Percentiles rank a stretch among this genome's conserved stretches.
Evolutionary conservation across 2,329 filamentous ascomycete species (phyloP).

Genomic region (Colletotrichum eremochloae): DNA sequence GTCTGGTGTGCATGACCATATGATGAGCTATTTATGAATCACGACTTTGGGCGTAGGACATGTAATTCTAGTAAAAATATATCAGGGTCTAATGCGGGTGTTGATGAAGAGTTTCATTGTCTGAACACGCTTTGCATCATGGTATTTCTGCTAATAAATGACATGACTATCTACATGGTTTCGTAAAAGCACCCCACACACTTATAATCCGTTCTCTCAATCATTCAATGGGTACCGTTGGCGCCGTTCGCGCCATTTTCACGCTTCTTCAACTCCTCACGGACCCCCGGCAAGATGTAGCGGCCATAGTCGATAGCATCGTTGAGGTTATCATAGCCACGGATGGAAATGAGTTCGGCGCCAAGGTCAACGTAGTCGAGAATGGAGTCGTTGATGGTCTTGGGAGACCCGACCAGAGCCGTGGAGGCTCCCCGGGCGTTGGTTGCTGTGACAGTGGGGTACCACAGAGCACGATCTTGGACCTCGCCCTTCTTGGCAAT

Average conservation of each 20-base stretch:
- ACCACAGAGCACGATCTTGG: conserved; percentile 73
- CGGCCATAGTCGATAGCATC: conserved; percentile 72
- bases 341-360: conserved; percentile 69
- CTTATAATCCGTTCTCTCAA: background rate
- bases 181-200: background rate
- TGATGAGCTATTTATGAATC: background rate
- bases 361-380: conserved; percentile 70
- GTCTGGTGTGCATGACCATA: no score
- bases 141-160: background rate
- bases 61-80: background rate
- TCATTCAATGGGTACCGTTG: background rate
- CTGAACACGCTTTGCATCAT: background rate
- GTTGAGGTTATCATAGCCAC: conserved; percentile 72
- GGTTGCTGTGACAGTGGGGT: conserved; percentile 72
- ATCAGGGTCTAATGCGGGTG: background rate
- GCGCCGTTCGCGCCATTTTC: conserved; percentile 18
- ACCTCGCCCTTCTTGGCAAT: conserved; percentile 69
- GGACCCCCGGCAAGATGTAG: conserved; percentile 65
- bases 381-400: conserved; percentile 67
- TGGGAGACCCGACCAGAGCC: conserved; percentile 66
- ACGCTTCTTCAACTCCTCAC: conserved; percentile 52
- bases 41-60: background rate
- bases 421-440: conserved; percentile 71
- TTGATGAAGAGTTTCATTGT: background rate
- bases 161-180: background rate